Conservation (phyloP, 495 filamentous ascomycete species). For the Talaromyces stipitatus region DNA sequence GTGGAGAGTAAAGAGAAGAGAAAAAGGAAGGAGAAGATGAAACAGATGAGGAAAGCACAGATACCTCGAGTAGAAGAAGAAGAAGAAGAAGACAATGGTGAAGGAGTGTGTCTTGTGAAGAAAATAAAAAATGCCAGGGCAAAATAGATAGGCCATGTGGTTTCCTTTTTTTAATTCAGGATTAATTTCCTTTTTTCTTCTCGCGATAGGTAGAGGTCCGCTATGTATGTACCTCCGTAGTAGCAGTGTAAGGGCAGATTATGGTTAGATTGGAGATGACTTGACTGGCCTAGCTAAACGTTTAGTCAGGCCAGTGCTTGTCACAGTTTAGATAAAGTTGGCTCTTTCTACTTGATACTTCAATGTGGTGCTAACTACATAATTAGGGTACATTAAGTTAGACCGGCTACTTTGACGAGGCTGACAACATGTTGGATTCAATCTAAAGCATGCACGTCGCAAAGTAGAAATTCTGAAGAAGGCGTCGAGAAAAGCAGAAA, state of each 20-base stretch:
- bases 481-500: background rate
- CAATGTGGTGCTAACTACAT: background rate
- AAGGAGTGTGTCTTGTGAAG: constrained; percentile 14
- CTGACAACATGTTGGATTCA: background rate
- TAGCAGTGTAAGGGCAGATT: background rate
- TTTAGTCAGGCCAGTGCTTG: background rate
- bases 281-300: background rate
- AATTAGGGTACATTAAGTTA: background rate
- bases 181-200: constrained; percentile 2
- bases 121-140: constrained; percentile 9
- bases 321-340: background rate
- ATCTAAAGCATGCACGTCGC: background rate
- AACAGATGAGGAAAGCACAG: constrained; percentile 11
- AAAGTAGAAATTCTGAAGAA: background rate
- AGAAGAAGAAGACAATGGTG: constrained; percentile 15
- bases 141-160: constrained; percentile 7
- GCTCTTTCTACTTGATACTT: background rate
- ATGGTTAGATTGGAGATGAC: background rate
- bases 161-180: constrained; percentile 5
- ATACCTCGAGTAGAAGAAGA: constrained; percentile 11
- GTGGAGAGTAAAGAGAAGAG: constrained; percentile 10
- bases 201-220: background rate
- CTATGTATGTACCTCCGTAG: background rate
- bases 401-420: background rate
- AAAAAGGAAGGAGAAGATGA: constrained; percentile 14